Base-by-base conservation (phyloP, 805 yeast species). In the Lachancea cidri region DNA sequence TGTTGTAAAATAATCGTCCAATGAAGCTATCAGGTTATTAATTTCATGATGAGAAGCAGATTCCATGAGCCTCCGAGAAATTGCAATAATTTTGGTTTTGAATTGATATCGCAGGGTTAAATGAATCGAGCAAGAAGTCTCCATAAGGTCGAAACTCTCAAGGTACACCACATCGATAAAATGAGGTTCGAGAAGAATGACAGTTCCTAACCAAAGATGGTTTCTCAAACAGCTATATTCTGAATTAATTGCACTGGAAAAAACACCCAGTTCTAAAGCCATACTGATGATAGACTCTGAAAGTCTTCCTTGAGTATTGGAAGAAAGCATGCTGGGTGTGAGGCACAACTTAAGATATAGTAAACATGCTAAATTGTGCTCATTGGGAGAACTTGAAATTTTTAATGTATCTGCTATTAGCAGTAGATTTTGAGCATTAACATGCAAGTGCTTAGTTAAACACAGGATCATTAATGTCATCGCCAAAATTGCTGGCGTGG, bases 201-300 rank as follows among this genome's bases (percentile, higher is more conserved):
- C 38, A 15, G 29, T n/a, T 5, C 39, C 43, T 35, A 39, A 33
- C 43, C 43, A 39, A 16, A 39, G 17, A 13, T 39, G 19, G 15
- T 17, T 17, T 33, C 34, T 15, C 22, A 33, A 5, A 5, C 22
- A n/a, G 13, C n/a, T 16, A 16, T 39, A 16, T 18, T 5, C 13
- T 17, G 29, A 9, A 20, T n/a, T 19, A 14, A 17, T 4, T 9
- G 24, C 18, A 22, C 15, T 18, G 5, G 35, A 16, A 29, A 20
- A 39, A 5, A 39, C 24, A 3, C 43, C 43, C 24, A 39, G 4
- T 15, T 39, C 38, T 13, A 35, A 3, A 29, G 43, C 38, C 39
- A 34, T 39, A 17, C 25, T 35, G 9, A 33, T 9, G 17, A 39
- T 39, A 17, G 11, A 13, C 20, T 27, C 19, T 4, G 38, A 29